Percentiles rank a stretch among this genome's conserved stretches.
Conservation (phyloP, 176 grass and related monocot genomes). For the Elymus sibiricus region DNA sequence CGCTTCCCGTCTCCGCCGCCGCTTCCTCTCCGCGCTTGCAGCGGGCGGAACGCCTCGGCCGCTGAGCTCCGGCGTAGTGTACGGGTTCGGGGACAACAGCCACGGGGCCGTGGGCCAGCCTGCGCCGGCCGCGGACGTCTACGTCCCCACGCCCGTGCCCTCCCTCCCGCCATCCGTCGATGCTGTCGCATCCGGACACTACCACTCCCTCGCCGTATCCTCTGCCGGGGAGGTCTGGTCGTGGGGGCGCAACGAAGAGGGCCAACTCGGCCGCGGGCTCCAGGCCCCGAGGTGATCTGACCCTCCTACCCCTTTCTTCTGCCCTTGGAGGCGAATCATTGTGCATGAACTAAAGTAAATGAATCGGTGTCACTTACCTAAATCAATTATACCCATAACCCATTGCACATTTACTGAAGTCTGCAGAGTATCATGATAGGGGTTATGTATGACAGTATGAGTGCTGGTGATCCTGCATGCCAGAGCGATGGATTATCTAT, state of each 20-base stretch:
- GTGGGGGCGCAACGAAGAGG: constrained; percentile 88
- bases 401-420: background rate
- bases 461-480: background rate
- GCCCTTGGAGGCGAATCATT: background rate
- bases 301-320: background rate
- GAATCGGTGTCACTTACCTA: background rate
- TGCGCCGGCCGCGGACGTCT: constrained; percentile 34
- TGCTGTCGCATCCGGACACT: constrained; percentile 57
- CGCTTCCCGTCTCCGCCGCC: constrained; percentile 1
- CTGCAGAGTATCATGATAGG: background rate
- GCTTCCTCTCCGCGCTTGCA: constrained; percentile 36
- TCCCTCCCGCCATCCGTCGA: constrained; percentile 47
- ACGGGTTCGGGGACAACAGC: constrained; percentile 83
- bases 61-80: constrained; percentile 33
- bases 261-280: constrained; percentile 65
- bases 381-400: background rate
- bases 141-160: constrained; percentile 63
- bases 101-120: constrained; percentile 60
- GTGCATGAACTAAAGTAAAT: background rate
- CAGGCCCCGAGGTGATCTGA: constrained; percentile 42
- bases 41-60: background rate
- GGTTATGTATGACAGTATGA: background rate
- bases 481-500: background rate
- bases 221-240: constrained; percentile 66
- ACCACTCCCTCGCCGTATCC: constrained; percentile 82